Evolutionary conservation across 2,329 filamentous ascomycete species (phyloP).

Genomic region (Talaromyces sp.): DNA sequence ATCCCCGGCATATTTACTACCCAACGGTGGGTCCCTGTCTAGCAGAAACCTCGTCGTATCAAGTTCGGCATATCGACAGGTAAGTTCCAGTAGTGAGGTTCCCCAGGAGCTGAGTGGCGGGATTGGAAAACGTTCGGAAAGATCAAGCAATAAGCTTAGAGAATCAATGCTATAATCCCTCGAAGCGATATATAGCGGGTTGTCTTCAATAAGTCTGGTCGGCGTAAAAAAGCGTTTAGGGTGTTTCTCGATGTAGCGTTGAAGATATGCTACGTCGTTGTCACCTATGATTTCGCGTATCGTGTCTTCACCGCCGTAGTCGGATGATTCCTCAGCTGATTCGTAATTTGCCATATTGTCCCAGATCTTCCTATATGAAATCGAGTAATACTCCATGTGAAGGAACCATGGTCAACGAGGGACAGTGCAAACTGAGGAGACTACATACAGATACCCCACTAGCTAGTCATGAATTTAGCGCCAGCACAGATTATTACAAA

Average conservation of each 20-base stretch:
- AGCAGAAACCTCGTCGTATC: not conserved
- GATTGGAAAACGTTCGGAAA: not conserved
- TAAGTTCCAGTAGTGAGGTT: not conserved
- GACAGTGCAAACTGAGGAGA: not conserved
- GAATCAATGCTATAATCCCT: not conserved
- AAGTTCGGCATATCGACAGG: not conserved
- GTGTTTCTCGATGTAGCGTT: not conserved
- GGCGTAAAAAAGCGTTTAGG: not conserved
- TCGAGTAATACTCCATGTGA: not conserved
- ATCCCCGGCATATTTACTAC: not conserved
- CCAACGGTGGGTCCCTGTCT: not conserved
- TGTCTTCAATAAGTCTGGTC: not conserved
- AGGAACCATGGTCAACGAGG: not conserved
- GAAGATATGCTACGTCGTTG: not conserved
- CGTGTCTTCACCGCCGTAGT: not conserved
- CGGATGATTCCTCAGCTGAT: not conserved
- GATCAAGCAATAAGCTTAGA: no score
- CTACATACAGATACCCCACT: not conserved
- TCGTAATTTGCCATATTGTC: not conserved
- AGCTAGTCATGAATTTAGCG: not conserved
- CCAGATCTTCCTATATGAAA: not conserved
- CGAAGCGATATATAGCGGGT: not conserved
- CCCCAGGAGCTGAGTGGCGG: not conserved
- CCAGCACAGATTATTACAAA: not conserved
- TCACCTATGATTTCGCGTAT: not conserved